These are phyloP conservation scores for Aphanomyces stellatus DNA, from an alignment of 352 stramenopile species.

Conservation along the genomic window DNA sequence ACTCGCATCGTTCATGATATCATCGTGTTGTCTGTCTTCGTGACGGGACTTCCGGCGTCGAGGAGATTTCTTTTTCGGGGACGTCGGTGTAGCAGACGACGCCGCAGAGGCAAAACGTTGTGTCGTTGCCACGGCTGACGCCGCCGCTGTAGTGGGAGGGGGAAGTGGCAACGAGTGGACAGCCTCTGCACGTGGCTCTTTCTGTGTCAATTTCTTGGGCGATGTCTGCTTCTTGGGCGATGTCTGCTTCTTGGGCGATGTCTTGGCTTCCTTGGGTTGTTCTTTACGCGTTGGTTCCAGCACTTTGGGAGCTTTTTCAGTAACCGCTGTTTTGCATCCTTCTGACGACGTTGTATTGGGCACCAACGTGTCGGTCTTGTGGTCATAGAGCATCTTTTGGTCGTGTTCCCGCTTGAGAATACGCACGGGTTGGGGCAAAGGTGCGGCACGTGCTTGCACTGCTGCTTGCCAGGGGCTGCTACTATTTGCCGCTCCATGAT, in stretches of 20 bases:
- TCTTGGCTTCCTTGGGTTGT: too few species aligned
- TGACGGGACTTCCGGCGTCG: neutral
- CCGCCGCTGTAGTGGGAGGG: too few species aligned
- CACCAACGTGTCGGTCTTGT: conserved; percentile 51
- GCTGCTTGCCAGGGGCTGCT: neutral
- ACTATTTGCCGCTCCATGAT: neutral
- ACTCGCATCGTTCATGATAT: neutral
- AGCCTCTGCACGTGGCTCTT: too few species aligned
- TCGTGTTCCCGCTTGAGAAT: conserved; percentile 39
- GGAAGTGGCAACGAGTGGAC: too few species aligned
- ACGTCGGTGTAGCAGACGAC: too few species aligned
- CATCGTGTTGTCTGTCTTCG: neutral
- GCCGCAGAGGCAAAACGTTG: too few species aligned
- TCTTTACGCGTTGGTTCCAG: too few species aligned
- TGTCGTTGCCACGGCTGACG: too few species aligned
- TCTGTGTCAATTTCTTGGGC: too few species aligned
- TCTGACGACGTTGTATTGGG: neutral
- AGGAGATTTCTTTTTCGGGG: too few species aligned
- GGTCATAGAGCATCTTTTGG: conserved; percentile 66
- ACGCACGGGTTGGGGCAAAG: conserved; percentile 23
- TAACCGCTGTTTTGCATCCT: neutral
- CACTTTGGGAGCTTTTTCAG: neutral
- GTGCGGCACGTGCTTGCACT: neutral
- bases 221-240: too few species aligned
- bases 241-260: too few species aligned